phyloP scores from a whole-genome alignment of 495 filamentous ascomycete species.

The Trichoderma parareesei region DNA sequence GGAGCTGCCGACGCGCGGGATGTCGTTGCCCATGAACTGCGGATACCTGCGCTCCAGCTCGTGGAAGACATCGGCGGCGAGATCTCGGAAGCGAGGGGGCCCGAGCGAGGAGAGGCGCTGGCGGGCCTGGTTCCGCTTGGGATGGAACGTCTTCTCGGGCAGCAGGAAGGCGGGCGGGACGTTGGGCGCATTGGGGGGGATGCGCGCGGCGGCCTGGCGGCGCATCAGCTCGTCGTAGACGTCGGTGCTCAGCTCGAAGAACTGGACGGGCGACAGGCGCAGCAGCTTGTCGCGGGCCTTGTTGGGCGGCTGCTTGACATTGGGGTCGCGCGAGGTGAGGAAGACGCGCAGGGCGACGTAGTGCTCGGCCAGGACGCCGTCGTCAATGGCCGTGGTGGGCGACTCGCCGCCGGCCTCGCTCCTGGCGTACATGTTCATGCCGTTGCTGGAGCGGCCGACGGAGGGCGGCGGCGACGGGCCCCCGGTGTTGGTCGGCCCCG shows the following conservation, averaged over 20 bases:
- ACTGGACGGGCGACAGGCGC: constrained; percentile 80
- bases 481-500: constrained; percentile 36
- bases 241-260: constrained; percentile 93
- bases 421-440: constrained; percentile 57
- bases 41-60: constrained; percentile 90
- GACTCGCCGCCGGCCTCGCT: constrained; percentile 51
- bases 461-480: constrained; percentile 82
- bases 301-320: constrained; percentile 65
- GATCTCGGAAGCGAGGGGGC: constrained; percentile 73
- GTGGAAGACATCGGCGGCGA: constrained; percentile 92
- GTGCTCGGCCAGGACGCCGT: constrained; percentile 59
- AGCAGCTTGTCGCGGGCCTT: constrained; percentile 89
- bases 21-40: constrained; percentile 59
- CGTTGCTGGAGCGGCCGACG: constrained; percentile 66
- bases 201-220: constrained; percentile 53
- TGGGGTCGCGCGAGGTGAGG: constrained; percentile 67
- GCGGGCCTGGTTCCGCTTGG: constrained; percentile 91
- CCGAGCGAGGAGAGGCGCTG: constrained; percentile 88
- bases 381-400: constrained; percentile 25
- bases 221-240: constrained; percentile 93
- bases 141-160: constrained; percentile 82
- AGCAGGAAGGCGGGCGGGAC: constrained; percentile 61
- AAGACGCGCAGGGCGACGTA: constrained; percentile 73
- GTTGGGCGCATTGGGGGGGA: constrained; percentile 46
- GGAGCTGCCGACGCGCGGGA: constrained; percentile 62